Conservation (phyloP, 2,329 filamentous ascomycete species). For the Paecilomyces sp. region DNA sequence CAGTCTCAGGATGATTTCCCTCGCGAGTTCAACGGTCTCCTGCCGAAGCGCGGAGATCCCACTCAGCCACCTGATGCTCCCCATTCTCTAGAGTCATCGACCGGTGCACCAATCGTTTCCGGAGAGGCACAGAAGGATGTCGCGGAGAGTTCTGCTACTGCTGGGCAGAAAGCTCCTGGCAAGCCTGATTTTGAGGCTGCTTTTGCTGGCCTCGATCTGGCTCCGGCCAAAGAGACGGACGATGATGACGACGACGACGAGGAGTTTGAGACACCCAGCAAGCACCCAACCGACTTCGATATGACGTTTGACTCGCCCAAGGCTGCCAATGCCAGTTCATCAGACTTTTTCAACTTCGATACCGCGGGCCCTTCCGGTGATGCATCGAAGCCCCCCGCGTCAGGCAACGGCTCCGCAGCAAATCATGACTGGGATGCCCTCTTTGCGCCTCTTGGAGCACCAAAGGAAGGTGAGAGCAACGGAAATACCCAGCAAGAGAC, state of each 20-base stretch:
- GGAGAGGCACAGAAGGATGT: slow-evolving; percentile 23
- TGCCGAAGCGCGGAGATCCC: slow-evolving; percentile 33
- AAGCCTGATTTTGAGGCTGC: slow-evolving; percentile 40
- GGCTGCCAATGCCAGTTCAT: slow-evolving; percentile 16
- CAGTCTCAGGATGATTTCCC: slow-evolving; percentile 22
- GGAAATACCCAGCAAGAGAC: slow-evolving; percentile 3
- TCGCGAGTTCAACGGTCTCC: slow-evolving; percentile 31
- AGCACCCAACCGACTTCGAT: slow-evolving; percentile 34
- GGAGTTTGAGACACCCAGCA: slow-evolving; percentile 24
- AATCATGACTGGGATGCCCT: slow-evolving; percentile 90
- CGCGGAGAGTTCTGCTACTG: slow-evolving; percentile 9
- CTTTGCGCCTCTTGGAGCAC: slow-evolving; percentile 67
- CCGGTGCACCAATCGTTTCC: slow-evolving; percentile 28
- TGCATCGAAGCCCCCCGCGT: slow-evolving; percentile 29
- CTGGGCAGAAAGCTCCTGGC: slow-evolving; percentile 22
- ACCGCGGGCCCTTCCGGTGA: slow-evolving; percentile 33
- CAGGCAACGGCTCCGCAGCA: slow-evolving; percentile 32
- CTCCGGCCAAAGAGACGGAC: slow-evolving; percentile 38
- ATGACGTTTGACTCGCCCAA: slow-evolving; percentile 39
- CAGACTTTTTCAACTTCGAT: slow-evolving; percentile 35
- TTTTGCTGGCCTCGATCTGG: slow-evolving; percentile 37
- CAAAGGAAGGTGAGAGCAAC: slow-evolving; percentile 7
- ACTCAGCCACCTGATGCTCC: slow-evolving; percentile 31
- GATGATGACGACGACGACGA: slow-evolving; percentile 43
- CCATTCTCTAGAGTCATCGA: slow-evolving; percentile 30